phyloP scores from a whole-genome alignment of 148 eudicot genomes.

The Chenopodium album region DNA sequence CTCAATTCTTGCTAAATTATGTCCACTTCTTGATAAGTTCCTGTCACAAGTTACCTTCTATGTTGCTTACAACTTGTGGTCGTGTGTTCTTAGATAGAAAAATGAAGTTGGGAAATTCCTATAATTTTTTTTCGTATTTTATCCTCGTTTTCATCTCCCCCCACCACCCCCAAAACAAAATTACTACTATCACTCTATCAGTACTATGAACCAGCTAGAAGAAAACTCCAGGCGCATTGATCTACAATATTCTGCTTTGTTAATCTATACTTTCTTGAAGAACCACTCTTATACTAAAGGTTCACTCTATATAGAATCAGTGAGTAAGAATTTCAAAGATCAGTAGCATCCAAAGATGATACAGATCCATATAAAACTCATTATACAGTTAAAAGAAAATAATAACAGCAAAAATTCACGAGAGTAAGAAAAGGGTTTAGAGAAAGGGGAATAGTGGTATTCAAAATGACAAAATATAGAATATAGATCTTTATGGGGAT shows the following conservation, averaged over 20 bases:
- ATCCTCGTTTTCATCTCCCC: too few species aligned
- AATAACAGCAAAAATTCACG: neutral
- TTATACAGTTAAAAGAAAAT: neutral
- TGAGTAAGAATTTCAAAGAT: neutral
- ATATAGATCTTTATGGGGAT: neutral
- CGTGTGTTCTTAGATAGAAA: neutral
- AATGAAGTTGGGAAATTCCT: neutral
- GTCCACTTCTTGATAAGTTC: neutral
- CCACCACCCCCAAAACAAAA: too few species aligned
- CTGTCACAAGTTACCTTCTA: neutral
- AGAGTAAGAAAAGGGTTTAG: neutral
- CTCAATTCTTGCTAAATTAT: neutral
- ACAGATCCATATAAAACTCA: neutral
- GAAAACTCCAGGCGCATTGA: too few species aligned
- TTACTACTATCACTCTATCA: too few species aligned
- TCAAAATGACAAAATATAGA: neutral
- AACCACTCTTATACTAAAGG: too few species aligned
- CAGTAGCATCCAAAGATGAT: neutral
- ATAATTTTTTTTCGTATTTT: too few species aligned
- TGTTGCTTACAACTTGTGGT: neutral
- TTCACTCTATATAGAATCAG: neutral
- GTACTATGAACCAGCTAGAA: too few species aligned
- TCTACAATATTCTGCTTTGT: too few species aligned
- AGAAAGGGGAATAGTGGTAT: neutral
- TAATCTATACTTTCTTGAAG: too few species aligned